Percentiles rank a stretch among this genome's conserved stretches.
These are phyloP conservation scores for Alisma plantagoaquatica DNA, from an alignment of 106 monocot species.

Conservation along the genomic window DNA sequence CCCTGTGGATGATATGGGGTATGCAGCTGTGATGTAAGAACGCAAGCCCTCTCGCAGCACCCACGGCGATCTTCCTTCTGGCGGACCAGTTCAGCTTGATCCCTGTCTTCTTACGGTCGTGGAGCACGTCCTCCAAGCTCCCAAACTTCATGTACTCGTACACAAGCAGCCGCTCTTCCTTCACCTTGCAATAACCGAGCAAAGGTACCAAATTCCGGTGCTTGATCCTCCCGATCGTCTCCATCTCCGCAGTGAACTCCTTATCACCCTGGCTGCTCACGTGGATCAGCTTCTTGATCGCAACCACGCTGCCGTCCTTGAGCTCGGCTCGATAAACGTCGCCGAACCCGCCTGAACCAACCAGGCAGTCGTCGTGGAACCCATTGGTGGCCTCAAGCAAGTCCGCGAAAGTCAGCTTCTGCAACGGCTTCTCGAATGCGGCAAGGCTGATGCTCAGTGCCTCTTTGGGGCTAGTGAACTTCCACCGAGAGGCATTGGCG, in stretches of 20 bases:
- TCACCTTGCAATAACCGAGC: conserved; percentile 71
- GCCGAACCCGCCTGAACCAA: conserved; percentile 92
- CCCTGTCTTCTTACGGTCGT: conserved; percentile 33
- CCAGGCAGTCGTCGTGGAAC: conserved; percentile 59
- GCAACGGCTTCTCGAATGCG: conserved; percentile 69
- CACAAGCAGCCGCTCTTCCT: conserved; percentile 71
- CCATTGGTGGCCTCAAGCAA: conserved; percentile 90
- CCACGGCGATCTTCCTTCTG: conserved; percentile 65
- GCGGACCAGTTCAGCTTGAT: conserved; percentile 55
- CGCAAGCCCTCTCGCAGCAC: conserved; percentile 72
- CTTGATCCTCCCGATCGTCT: conserved; percentile 85
- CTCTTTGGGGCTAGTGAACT: conserved; percentile 57
- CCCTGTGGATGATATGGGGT: conserved; percentile 95
- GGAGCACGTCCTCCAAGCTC: conserved; percentile 79
- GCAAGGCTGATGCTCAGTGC: conserved; percentile 68
- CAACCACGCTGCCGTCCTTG: conserved; percentile 68
- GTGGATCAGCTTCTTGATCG: conserved; percentile 79
- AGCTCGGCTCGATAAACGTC: conserved; percentile 85
- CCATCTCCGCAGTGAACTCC: conserved; percentile 94
- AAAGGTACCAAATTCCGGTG: conserved; percentile 83
- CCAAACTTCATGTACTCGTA: conserved; percentile 88
- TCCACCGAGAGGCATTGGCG: conserved; percentile 53
- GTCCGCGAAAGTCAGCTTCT: conserved; percentile 73
- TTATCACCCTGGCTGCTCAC: conserved; percentile 81
- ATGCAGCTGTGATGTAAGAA: conserved; percentile 91